Conservation (phyloP, 2,329 filamentous ascomycete genomes). For the Phialocephala sp. region DNA sequence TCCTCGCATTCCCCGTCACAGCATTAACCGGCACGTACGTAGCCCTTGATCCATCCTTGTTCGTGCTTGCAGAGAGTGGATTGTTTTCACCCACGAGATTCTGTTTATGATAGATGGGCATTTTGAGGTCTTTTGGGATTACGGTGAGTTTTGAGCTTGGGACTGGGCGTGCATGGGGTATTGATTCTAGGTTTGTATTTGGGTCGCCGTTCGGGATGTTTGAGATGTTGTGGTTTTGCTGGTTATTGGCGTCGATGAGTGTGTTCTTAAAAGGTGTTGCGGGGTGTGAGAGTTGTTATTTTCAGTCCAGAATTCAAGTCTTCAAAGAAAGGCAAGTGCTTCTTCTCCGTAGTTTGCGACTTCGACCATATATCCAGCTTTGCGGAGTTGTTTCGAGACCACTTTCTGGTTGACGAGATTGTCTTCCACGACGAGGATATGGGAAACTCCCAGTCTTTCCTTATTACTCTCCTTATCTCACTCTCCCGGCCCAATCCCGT, state of each 20-base stretch:
- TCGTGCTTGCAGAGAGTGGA: slow-evolving; percentile 70
- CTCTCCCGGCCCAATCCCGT: too few species aligned
- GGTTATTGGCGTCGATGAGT: not conserved
- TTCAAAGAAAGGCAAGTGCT: slow-evolving; percentile 60
- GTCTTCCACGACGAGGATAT: slow-evolving; percentile 62
- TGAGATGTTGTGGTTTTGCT: too few species aligned
- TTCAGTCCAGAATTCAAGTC: slow-evolving; percentile 58
- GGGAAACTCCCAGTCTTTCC: slow-evolving; percentile 15
- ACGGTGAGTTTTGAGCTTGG: slow-evolving; percentile 64
- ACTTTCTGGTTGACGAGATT: slow-evolving; percentile 66
- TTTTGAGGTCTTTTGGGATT: slow-evolving; percentile 80
- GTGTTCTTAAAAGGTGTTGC: not conserved
- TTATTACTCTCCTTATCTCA: not conserved
- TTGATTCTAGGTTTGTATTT: too few species aligned
- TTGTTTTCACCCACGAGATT: slow-evolving; percentile 71
- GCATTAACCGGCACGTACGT: slow-evolving; percentile 78
- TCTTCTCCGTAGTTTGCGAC: slow-evolving; percentile 70
- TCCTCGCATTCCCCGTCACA: slow-evolving; percentile 77
- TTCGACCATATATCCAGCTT: slow-evolving; percentile 62
- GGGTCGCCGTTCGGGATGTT: too few species aligned
- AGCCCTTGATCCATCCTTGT: slow-evolving; percentile 60
- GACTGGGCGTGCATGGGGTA: too few species aligned
- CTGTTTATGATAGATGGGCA: slow-evolving; percentile 83
- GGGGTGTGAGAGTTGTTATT: not conserved
- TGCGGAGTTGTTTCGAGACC: slow-evolving; percentile 56